Evolutionary conservation across 129 eudicot species (phyloP).

Genomic region (Pseudognaphalium luteoalbum): DNA sequence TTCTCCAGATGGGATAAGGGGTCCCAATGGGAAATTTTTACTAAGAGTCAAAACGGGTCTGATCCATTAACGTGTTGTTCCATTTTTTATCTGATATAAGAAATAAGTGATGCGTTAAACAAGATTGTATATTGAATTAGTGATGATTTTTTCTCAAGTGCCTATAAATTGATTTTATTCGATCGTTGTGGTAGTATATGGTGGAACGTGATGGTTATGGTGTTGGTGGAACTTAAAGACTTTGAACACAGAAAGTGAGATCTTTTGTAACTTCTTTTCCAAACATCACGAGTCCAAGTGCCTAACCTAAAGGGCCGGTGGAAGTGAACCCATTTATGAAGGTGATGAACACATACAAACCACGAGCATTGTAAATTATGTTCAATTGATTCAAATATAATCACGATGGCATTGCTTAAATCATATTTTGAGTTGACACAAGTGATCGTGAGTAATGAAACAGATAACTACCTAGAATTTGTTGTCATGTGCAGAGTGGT

Average conservation of each 20-base stretch:
- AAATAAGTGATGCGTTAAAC: neutral
- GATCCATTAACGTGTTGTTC: neutral
- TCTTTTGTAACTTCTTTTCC: no score
- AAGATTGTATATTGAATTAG: neutral
- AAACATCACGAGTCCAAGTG: no score
- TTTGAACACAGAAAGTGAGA: no score
- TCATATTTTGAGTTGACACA: conserved; percentile 35
- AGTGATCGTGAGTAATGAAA: neutral
- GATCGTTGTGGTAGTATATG: neutral
- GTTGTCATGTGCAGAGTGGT: no score
- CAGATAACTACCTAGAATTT: no score
- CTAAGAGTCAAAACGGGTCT: neutral
- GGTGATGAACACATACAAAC: no score
- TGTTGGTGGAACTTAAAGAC: no score
- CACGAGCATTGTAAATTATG: no score
- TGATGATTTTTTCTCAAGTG: no score
- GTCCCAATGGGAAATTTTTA: neutral
- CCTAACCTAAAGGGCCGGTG: no score
- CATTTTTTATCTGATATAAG: neutral
- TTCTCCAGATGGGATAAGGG: neutral
- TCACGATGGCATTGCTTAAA: conserved; percentile 28
- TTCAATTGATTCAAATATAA: neutral
- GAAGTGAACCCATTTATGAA: no score
- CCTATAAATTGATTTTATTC: neutral
- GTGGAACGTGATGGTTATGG: no score